These are phyloP conservation scores for Aureobasidium sp. DNA, from an alignment of 2,329 filamentous ascomycete genomes.

Conservation along the genomic window DNA sequence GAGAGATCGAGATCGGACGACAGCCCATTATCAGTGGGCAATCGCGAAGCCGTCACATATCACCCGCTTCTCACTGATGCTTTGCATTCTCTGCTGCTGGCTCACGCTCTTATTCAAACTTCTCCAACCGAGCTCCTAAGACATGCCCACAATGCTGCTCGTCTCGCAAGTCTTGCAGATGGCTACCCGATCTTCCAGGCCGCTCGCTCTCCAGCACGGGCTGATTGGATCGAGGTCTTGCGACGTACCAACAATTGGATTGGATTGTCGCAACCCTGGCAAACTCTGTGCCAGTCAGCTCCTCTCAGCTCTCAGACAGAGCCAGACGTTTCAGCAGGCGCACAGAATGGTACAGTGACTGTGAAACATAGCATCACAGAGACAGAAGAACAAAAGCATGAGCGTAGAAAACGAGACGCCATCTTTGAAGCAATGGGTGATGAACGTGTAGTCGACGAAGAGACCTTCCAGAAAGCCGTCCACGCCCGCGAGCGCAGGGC, in stretches of 20 bases:
- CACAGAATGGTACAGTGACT: slow-evolving; percentile 14
- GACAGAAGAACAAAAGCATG: slow-evolving; percentile 49
- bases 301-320: slow-evolving; percentile 33
- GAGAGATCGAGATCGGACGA: slow-evolving; percentile 21
- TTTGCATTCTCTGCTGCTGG: slow-evolving; percentile 69
- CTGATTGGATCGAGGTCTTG: slow-evolving; percentile 75
- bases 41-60: slow-evolving; percentile 64
- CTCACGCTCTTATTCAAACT: slow-evolving; percentile 73
- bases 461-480: slow-evolving; percentile 57
- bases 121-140: slow-evolving; percentile 69
- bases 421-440: slow-evolving; percentile 62
- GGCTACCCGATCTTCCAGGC: slow-evolving; percentile 76
- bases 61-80: slow-evolving; percentile 75
- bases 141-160: slow-evolving; percentile 74
- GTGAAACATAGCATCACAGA: slow-evolving; percentile 24
- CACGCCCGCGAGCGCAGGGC: slow-evolving; percentile 51
- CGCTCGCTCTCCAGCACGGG: slow-evolving; percentile 61
- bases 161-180: slow-evolving; percentile 65
- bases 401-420: slow-evolving; percentile 56
- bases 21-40: slow-evolving; percentile 32
- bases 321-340: slow-evolving; percentile 15
- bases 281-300: slow-evolving; percentile 55
- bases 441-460: slow-evolving; percentile 61
- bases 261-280: slow-evolving; percentile 59
- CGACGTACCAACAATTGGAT: slow-evolving; percentile 64